These are phyloP conservation scores for Schizonepeta tenuifolia DNA, from an alignment of 257 asterid genomes.

Conservation along the genomic window DNA sequence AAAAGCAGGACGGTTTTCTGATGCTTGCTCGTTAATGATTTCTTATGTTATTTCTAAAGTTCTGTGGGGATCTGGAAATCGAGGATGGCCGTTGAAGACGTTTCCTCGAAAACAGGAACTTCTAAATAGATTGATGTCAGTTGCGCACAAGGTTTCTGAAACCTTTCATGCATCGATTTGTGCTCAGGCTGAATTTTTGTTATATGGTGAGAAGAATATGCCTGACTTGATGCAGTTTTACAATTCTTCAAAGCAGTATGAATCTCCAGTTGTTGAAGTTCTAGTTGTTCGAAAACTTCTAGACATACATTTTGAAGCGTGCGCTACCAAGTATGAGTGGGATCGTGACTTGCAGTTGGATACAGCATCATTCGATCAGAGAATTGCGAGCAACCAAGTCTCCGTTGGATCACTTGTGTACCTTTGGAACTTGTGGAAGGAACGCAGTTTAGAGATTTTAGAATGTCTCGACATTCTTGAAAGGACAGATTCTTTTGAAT, in stretches of 20 bases:
- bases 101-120: slow-evolving; percentile 44
- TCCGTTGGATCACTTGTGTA: slow-evolving; percentile 43
- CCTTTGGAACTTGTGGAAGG: slow-evolving; percentile 52
- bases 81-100: slow-evolving; percentile 61
- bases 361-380: slow-evolving; percentile 29
- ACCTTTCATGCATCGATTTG: slow-evolving; percentile 34
- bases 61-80: slow-evolving; percentile 47
- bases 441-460: slow-evolving; percentile 25
- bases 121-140: slow-evolving; percentile 35
- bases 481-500: not conserved
- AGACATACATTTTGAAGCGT: slow-evolving; percentile 44
- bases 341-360: slow-evolving; percentile 36
- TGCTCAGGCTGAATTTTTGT: slow-evolving; percentile 41
- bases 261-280: slow-evolving; percentile 35
- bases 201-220: slow-evolving; percentile 35
- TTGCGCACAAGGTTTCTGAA: slow-evolving; percentile 40
- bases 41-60: slow-evolving; percentile 38
- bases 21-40: slow-evolving; percentile 41
- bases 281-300: slow-evolving; percentile 45
- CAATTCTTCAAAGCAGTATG: slow-evolving; percentile 29
- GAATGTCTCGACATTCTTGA: slow-evolving; percentile 44
- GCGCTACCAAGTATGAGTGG: slow-evolving; percentile 43
- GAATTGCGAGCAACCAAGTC: slow-evolving; percentile 32
- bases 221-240: slow-evolving; percentile 38
- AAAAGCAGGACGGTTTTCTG: slow-evolving; percentile 34